These are phyloP conservation scores for Hibiscus syriacus DNA, from an alignment of 345 rosid species.

Conservation along the genomic window DNA sequence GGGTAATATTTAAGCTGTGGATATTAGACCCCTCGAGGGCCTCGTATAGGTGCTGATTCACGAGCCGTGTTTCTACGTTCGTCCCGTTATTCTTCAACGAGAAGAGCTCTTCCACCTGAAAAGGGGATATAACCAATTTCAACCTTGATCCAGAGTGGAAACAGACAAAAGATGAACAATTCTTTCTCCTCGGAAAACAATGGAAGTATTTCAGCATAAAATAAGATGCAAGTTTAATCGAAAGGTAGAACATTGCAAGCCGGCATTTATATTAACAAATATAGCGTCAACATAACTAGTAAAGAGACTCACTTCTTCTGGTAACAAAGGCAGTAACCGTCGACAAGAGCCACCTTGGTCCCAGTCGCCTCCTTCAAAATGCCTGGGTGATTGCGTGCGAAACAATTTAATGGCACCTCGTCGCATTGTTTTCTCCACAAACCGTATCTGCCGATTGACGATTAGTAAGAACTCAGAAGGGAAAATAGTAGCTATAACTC, in stretches of 20 bases:
- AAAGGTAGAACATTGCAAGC: not conserved
- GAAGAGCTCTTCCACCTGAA: constrained; percentile 70
- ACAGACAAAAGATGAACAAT: not conserved
- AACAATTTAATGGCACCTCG: constrained; percentile 47
- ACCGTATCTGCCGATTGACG: constrained; percentile 26
- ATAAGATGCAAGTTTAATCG: not conserved
- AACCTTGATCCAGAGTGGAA: not conserved
- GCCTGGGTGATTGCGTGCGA: constrained; percentile 86
- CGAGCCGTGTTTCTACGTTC: constrained; percentile 65
- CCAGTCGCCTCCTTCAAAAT: constrained; percentile 99
- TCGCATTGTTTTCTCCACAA: constrained; percentile 40
- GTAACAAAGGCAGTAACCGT: constrained; percentile 40
- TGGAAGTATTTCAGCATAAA: not conserved
- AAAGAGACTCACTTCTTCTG: constrained; percentile 47
- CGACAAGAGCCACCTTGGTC: constrained; percentile 91
- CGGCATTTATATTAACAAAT: not conserved
- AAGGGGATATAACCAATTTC: not conserved
- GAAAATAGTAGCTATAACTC: not conserved
- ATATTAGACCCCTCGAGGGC: constrained; percentile 48
- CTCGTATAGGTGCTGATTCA: constrained; percentile 51
- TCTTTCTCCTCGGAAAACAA: not conserved
- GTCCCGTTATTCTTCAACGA: constrained; percentile 58
- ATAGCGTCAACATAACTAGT: not conserved
- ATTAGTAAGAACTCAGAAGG: not conserved
- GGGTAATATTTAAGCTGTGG: constrained; percentile 65